Conservation (phyloP, 192 early-diverging fungal genomes). For the Diversispora epigaea region DNA sequence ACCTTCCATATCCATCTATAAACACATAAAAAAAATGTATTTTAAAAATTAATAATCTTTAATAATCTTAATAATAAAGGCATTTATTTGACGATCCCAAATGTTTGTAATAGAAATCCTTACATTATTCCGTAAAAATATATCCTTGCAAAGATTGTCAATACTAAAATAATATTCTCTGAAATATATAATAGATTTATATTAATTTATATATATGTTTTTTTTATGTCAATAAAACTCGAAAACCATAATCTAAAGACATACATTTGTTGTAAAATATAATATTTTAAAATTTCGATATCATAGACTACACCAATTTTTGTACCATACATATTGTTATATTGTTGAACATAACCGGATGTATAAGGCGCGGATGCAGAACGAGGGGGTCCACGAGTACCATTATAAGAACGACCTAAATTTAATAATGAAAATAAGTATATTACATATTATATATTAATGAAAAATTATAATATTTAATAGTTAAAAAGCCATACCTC, state of each 20-base stretch:
- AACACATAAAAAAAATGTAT: not conserved
- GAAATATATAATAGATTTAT: constrained; percentile 12
- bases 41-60: too few relatives aligned
- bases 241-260: not conserved
- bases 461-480: not conserved
- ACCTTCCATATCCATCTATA: constrained; percentile 87
- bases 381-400: constrained; percentile 11
- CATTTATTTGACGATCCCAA: not conserved
- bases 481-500: constrained; percentile 1
- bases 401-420: constrained; percentile 27
- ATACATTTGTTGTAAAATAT: constrained; percentile 66
- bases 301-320: constrained; percentile 35
- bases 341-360: not conserved
- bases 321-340: constrained; percentile 10
- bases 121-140: constrained; percentile 78
- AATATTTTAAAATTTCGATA: constrained; percentile 51
- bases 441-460: not conserved
- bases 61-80: not conserved
- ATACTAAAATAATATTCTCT: constrained; percentile 97
- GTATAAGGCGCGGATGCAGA: constrained; percentile 21
- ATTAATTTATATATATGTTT: not conserved
- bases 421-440: not conserved
- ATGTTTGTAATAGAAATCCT: not conserved
- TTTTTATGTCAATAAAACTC: not conserved
- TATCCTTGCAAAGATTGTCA: constrained; percentile 95